These are phyloP conservation scores for Neurospora tetrasperma DNA, from an alignment of 495 filamentous ascomycete species.

Conservation along the genomic window DNA sequence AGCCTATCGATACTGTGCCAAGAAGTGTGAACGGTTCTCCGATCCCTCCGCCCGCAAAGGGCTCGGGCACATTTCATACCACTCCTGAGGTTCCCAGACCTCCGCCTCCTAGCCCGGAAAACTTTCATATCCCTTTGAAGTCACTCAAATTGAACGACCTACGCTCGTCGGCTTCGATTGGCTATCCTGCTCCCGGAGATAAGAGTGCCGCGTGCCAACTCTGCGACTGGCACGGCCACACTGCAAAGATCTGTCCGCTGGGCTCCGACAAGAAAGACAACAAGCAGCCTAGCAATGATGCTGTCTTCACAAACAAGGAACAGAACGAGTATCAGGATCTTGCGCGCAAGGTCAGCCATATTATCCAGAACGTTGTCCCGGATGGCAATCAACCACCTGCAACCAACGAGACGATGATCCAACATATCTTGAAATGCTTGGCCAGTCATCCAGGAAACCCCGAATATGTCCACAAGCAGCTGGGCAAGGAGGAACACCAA, in stretches of 20 bases:
- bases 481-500: background rate
- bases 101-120: background rate
- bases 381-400: conserved; percentile 5
- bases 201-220: background rate
- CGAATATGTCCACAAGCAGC: background rate
- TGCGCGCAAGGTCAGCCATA: background rate
- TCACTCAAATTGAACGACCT: background rate
- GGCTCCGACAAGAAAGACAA: background rate
- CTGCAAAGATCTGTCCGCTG: background rate
- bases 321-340: conserved; percentile 5
- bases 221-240: background rate
- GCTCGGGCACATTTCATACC: background rate
- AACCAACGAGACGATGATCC: conserved; percentile 6
- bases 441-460: conserved; percentile 1
- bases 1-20: background rate
- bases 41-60: background rate
- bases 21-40: background rate
- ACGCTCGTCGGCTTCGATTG: background rate
- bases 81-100: background rate
- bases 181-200: background rate
- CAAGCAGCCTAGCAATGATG: background rate
- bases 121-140: background rate
- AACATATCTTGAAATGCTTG: conserved; percentile 2
- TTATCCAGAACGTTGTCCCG: conserved; percentile 2
- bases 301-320: background rate